Base-by-base conservation (phyloP, 345 rosid species). In the Heritiera littoralis region DNA sequence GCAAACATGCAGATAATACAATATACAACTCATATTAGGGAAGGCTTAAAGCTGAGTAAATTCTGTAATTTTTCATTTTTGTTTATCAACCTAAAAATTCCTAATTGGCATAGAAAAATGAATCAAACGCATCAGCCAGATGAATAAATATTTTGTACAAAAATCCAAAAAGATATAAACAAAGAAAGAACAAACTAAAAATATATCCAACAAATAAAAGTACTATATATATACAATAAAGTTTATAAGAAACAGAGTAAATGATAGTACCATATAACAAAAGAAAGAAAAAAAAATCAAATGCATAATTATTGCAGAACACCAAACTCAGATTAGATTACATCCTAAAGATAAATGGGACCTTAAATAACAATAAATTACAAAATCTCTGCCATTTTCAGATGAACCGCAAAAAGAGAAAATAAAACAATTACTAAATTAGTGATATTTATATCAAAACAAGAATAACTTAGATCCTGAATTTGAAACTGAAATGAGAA, bases 1-100 rank as follows among this genome's bases (percentile, higher is more conserved):
- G 23, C 75, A 71, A 20, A n/a, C 54, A 43, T 41, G 23, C 55
- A 69, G 9, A 69, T 69, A 20, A 51, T 71, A 8, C 60, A 71
- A 49, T 28, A 51, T 71, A 30, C 10, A 65, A 40, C 15, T 66
- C 45, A 35, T 14, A 32, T 2, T 14, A 65, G 5, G 20, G 17
- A 65, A 65, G 9, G 43, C 45, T 65, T 61, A 61, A 32, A 11
- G n/a, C 56, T 35, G 14, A 48, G 56, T 51, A 71, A 71, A 49
- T 30, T 51, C 3, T 11, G 60, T 12, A 49, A 30, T 2, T 30
- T 32, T 28, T 38, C 69, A 61, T 65, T 20, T 20, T n/a, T n/a
- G 45, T 15, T 58, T 7, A 18, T 9, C 58, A 2, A 28, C 59
- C 55, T 49, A 51, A 49, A 3, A 72, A 30, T 72, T 32, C 46